Base-by-base conservation (phyloP, 2,329 filamentous ascomycete species). In the Clathrospora elynae region DNA sequence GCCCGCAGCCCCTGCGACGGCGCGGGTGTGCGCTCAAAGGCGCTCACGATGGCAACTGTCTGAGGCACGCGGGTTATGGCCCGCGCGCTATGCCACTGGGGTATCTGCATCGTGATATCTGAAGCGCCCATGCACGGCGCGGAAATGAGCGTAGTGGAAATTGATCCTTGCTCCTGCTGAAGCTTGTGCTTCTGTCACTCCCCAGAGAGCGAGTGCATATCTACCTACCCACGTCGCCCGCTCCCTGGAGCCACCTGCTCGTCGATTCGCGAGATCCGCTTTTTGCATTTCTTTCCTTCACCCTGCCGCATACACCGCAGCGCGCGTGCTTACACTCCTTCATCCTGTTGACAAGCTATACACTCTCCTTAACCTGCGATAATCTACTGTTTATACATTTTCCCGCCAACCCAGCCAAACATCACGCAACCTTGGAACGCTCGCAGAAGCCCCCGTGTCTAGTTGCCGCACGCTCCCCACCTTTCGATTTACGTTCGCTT, bases 81-180 rank as follows among this genome's bases (percentile, higher is more conserved):
- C 53, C 48, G 51, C 45, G 45, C 53, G 36, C 25, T 24, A 30
- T 40, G 46, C 40, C 43, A 22, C 46, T 40, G 40, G 12, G n/a
- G 25, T 12, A 12, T 36, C 41, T 34, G 42, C 42, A 30, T 17
- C 23, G 28, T 23, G 13, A 12, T 44, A 42, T 40, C 39, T 42
- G 42, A 45, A 41, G 46, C 47, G 53, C 51, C 52, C 54, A 59
- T 57, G 55, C 57, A 24, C 40, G 22, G 33, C 35, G 46, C 55
- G 57, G 55, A 59, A 57, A 59, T 59, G 53, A 59, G 50, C 33
- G 35, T 61, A 59, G 55, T 53, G 53, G 44, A 51, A 45, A 42
- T 44, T 22, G 46, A 53, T 41, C 57, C 57, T 46, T 43, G 56
- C 43, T 26, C 42, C 41, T 46, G 46, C 46, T 42, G 44, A 33